A percentile compares a stretch with the other conserved stretches of the same genome.
Evolutionary conservation across 1,284 basidiomycete genomes (phyloP).

Genomic region (Rhizoctonia solani): DNA sequence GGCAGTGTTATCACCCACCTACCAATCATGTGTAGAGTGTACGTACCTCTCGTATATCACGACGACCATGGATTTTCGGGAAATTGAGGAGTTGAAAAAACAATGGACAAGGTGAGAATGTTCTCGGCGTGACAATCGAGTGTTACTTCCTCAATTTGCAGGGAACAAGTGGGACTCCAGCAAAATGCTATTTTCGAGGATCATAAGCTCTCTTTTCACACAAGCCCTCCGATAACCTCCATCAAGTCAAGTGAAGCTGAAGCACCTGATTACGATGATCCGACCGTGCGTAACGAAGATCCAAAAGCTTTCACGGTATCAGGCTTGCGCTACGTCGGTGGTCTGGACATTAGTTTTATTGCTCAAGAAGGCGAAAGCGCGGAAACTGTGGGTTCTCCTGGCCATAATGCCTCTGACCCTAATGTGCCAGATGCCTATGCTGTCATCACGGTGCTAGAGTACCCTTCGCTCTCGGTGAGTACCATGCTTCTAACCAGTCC

Average conservation of each 20-base stretch:
- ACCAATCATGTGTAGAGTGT: background rate
- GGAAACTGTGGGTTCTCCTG: conserved; percentile 23
- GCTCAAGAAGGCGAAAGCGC: conserved; percentile 9
- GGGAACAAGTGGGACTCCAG: conserved; percentile 34
- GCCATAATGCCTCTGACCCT: conserved; percentile 26
- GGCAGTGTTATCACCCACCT: background rate
- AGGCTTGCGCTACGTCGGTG: conserved; percentile 41
- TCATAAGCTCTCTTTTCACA: conserved; percentile 36
- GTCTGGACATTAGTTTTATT: conserved; percentile 44
- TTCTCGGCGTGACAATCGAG: background rate
- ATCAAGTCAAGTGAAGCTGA: background rate
- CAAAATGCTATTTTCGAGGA: conserved; percentile 36
- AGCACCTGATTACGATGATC: conserved; percentile 34
- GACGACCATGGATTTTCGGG: conserved; percentile 1
- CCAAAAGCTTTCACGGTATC: conserved; percentile 22
- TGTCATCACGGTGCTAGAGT: conserved; percentile 42
- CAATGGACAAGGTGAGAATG: conserved; percentile 34
- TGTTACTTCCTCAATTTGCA: conserved; percentile 4
- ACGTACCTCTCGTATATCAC: background rate
- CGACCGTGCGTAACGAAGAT: conserved; percentile 33
- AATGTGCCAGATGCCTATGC: conserved; percentile 41
- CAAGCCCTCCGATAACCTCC: background rate
- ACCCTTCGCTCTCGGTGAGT: conserved; percentile 42
- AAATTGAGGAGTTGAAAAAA: conserved; percentile 12
- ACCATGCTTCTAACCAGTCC: background rate